These are phyloP conservation scores for Phyllostachys edulis DNA, from an alignment of 176 grass and related monocot genomes.

Conservation along the genomic window DNA sequence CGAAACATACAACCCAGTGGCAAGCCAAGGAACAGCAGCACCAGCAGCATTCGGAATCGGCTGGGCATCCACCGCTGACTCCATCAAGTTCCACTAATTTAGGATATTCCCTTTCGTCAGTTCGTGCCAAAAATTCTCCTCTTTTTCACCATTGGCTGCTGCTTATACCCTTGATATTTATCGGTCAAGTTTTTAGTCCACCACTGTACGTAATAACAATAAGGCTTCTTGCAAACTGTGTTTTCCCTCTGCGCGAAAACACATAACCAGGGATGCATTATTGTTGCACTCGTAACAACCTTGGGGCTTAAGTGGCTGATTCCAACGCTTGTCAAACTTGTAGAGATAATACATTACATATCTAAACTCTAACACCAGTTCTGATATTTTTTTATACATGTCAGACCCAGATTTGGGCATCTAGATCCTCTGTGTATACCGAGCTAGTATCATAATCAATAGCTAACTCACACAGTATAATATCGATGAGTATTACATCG, in stretches of 20 bases:
- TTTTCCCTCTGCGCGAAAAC: not conserved
- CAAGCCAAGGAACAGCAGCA: constrained; percentile 35
- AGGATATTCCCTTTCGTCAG: not conserved
- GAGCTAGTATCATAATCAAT: too few relatives aligned
- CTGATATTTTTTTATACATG: not conserved
- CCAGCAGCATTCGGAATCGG: constrained; percentile 13
- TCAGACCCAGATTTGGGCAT: too few relatives aligned
- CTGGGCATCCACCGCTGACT: constrained; percentile 13
- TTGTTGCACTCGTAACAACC: constrained; percentile 5
- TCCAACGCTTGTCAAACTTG: constrained; percentile 17
- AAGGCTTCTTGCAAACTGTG: constrained; percentile 9
- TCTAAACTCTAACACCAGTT: not conserved
- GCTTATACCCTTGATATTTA: constrained; percentile 4
- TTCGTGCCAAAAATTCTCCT: not conserved
- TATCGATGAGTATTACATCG: too few relatives aligned
- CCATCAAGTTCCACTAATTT: not conserved
- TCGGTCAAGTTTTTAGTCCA: not conserved
- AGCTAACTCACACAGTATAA: too few relatives aligned
- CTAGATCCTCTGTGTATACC: too few relatives aligned
- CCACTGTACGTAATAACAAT: not conserved
- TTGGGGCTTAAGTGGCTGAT: not conserved
- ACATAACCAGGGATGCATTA: not conserved
- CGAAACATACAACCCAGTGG: constrained; percentile 8
- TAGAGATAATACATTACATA: constrained; percentile 11
- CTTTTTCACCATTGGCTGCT: not conserved